Base-by-base conservation (phyloP, 192 early-diverging fungal species). In the Coemansia sp. region DNA sequence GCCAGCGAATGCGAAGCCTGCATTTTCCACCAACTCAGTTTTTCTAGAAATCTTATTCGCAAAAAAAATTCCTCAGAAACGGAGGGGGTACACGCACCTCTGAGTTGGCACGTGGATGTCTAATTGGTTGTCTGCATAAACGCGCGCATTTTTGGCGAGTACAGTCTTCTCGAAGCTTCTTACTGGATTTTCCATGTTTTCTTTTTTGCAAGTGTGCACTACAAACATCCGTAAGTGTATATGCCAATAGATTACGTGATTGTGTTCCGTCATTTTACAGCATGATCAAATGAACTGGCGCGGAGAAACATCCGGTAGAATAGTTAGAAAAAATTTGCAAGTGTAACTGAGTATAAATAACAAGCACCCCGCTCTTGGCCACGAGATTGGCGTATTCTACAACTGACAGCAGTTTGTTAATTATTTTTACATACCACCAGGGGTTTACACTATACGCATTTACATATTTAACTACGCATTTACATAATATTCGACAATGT, bases 401-500 rank as follows among this genome's bases (percentile, higher is more conserved):
- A 45, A n/a, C 41, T 45, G 41, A 0, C 16, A 45, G 12, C 12
- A 45, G 12, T 45, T n/a, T 45, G 41, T 45, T 45, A 16, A 45
- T 45, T 45, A 13, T 45, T 57, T 57, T 38, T 57, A 57, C 55
- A 39, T 16, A 57, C 39, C 22, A 18, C 4, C 16, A 13, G 12
- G 9, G 16, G 16, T n/a, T 37, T 32, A 54, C 16, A 32, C 29
- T 32, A 29, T 54, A 54, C 32, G 32, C 32, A 35, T 35, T 35
- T 35, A 35, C 32, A 35, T 9, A 35, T 35, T 9, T 57, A 39
- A 18, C 11, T 16, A 13, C 12, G n/a, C 41, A 27, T n/a, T 37
- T 54, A 54, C 16, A 32, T 14, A 18, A 29, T 54, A 54, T 13
- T 54, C 16, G 10, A 49, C 48, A 41, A 50, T 74, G 55, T 71